Evolutionary conservation across 2,329 filamentous ascomycete genomes (phyloP).

Genomic region (Ophiocordyceps camponoti-saundersi): DNA sequence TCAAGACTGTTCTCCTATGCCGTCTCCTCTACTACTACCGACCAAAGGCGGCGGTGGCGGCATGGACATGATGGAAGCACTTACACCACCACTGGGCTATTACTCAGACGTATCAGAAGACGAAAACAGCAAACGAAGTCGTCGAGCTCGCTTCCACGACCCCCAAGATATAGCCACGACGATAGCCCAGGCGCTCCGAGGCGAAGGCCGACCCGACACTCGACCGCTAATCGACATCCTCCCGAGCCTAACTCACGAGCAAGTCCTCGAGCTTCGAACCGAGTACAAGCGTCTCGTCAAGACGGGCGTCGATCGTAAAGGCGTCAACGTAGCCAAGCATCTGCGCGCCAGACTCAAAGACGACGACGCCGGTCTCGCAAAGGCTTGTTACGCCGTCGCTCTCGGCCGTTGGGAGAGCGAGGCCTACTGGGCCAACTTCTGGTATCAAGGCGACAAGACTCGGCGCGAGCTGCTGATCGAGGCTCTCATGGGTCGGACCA

Average conservation of each 20-base stretch:
- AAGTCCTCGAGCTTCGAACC: slow-evolving; percentile 68
- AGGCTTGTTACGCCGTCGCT: slow-evolving; percentile 78
- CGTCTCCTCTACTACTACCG: slow-evolving; percentile 53
- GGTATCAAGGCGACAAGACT: slow-evolving; percentile 79
- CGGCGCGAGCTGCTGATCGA: slow-evolving; percentile 85
- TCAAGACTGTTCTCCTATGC: slow-evolving; percentile 89
- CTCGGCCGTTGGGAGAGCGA: slow-evolving; percentile 85
- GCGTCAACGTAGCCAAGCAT: slow-evolving; percentile 74
- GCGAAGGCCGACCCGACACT: slow-evolving; percentile 47
- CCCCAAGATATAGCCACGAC: slow-evolving; percentile 60
- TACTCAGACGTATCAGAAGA: slow-evolving; percentile 24
- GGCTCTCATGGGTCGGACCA: slow-evolving; percentile 74
- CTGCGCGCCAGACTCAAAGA: slow-evolving; percentile 63
- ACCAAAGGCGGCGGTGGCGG: slow-evolving; percentile 30
- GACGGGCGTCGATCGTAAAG: slow-evolving; percentile 52
- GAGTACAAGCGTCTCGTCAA: slow-evolving; percentile 89
- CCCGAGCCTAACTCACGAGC: slow-evolving; percentile 68
- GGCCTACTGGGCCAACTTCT: slow-evolving; percentile 96
- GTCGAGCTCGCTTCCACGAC: slow-evolving; percentile 69
- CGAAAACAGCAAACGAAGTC: slow-evolving; percentile 26
- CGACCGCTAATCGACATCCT: slow-evolving; percentile 67
- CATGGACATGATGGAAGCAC: slow-evolving; percentile 26
- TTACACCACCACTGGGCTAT: slow-evolving; percentile 25
- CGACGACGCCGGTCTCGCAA: slow-evolving; percentile 61
- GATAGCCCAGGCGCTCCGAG: slow-evolving; percentile 59